Evolutionary conservation across 2,329 filamentous ascomycete genomes (phyloP), one percentile per base, ranked within the genome.

Genomic region (Botrytis deweyae): DNA sequence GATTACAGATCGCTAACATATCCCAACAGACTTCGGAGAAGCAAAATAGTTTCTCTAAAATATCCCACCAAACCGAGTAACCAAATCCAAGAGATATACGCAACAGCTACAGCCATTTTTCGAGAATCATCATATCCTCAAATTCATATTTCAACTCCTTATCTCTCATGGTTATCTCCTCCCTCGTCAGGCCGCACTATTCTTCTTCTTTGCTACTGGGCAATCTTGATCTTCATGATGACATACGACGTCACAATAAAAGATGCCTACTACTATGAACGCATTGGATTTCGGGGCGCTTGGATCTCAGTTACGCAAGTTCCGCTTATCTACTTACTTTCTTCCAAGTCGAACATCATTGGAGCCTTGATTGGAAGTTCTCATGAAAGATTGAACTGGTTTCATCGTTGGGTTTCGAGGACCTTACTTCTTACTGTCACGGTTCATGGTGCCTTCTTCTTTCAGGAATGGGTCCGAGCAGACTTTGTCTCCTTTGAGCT

Each of bases 341-440:
- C 88, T 40, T 87, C 87, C 76, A 90, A 90, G 79, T 85, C 86
- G 75, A 90, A 85, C 76, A 78, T 89, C 33, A 82, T 93, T n/a
- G 90, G 88, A 1, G 84, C 86, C 71, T 82, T 93, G 38, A 85
- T 87, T 6, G 91, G 91, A 18, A 86, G 87, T 16, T 89, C 90
- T 75, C 89, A 93, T 78, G 91, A 93, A 82, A 86, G 89, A 14
- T 83, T 93, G 74, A 93, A 92, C 80, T 93, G 91, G 91, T 82
- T 93, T 70, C 91, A 93, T 78, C 87, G 91, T 75, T 93, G 91
- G 91, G 88, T 90, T 16, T 90, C 89, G 4, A 87, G 91, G 74
- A 91, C 89, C 72, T 88, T 93, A 83, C 87, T 93, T 52, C 83
- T 93, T 25, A 92, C 89, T 0, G 88, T 88, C 2, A 90, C 90